Conservation (phyloP, 163 green algal species). For the Scenedesmus sp. region DNA sequence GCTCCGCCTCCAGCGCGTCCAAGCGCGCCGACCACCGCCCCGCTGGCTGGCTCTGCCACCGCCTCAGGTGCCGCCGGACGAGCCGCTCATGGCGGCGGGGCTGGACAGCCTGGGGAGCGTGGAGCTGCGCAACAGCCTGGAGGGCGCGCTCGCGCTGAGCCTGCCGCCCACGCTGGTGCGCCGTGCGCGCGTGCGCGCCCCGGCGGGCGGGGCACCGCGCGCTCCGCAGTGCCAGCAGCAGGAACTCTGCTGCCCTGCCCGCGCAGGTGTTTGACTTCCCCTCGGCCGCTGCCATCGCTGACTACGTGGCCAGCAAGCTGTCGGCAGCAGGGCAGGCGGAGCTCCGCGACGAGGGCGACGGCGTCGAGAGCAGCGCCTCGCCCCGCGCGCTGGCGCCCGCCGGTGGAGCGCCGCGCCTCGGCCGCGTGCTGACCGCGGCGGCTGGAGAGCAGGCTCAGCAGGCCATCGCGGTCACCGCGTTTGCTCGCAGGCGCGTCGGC, state of each 20-base stretch:
- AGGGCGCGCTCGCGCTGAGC: constrained; percentile 40
- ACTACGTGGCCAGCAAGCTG: constrained; percentile 33
- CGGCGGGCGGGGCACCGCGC: too few species aligned
- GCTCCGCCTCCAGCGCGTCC: too few species aligned
- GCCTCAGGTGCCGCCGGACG: constrained; percentile 45
- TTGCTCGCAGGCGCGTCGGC: too few species aligned
- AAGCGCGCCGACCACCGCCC: background rate
- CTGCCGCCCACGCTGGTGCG: constrained; percentile 71
- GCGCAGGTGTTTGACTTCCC: constrained; percentile 85
- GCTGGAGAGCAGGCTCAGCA: too few species aligned
- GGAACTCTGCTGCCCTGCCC: background rate
- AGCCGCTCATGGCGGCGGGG: constrained; percentile 60
- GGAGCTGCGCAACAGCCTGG: constrained; percentile 80
- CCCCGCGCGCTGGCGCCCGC: too few species aligned
- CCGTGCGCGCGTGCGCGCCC: background rate
- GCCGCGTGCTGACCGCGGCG: too few species aligned
- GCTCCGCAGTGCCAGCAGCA: too few species aligned
- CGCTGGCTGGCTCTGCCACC: background rate
- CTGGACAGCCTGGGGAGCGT: constrained; percentile 84
- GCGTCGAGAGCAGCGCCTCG: too few species aligned
- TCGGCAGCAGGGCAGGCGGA: constrained; percentile 1
- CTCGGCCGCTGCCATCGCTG: constrained; percentile 62
- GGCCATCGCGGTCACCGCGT: too few species aligned
- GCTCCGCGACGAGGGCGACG: too few species aligned
- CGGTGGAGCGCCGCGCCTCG: too few species aligned